phyloP scores from a whole-genome alignment of 208 protist species.

The Plasmodiophora brassicae region DNA sequence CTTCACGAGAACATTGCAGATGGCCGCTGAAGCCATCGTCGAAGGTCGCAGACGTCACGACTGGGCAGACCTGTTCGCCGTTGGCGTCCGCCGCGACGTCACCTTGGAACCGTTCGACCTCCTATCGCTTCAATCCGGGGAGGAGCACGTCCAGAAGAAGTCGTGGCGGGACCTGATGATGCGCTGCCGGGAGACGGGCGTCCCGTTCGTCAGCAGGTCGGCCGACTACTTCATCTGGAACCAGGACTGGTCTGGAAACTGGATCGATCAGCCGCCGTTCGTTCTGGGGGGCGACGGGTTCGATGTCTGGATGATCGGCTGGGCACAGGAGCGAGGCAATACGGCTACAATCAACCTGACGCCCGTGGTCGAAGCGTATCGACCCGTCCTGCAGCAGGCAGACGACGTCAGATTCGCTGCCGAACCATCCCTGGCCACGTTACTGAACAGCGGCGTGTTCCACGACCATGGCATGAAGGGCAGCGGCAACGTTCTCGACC shows the following conservation, averaged over 20 bases:
- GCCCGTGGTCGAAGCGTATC: neutral
- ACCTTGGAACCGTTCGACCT: neutral
- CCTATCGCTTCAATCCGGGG: neutral
- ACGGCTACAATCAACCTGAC: constrained; percentile 16
- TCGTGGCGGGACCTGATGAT: neutral
- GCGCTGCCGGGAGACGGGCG: no score
- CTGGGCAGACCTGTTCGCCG: neutral
- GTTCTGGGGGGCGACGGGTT: neutral
- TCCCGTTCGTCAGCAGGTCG: no score
- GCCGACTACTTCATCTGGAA: constrained; percentile 1
- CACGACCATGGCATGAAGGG: neutral
- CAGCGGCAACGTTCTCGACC: neutral
- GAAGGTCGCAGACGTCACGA: neutral
- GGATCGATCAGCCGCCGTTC: constrained; percentile 28
- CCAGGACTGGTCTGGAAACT: constrained; percentile 8
- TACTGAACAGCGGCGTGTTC: constrained; percentile 30
- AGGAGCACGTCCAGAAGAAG: neutral
- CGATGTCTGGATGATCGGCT: neutral
- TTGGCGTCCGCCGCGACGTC: neutral
- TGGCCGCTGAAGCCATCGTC: neutral
- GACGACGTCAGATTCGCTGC: neutral
- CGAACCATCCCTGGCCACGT: neutral
- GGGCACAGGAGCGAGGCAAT: neutral
- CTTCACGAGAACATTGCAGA: neutral
- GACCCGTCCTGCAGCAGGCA: neutral